phyloP scores from a whole-genome alignment of 495 filamentous ascomycete species.

The Aspergillus carlsbadensis region DNA sequence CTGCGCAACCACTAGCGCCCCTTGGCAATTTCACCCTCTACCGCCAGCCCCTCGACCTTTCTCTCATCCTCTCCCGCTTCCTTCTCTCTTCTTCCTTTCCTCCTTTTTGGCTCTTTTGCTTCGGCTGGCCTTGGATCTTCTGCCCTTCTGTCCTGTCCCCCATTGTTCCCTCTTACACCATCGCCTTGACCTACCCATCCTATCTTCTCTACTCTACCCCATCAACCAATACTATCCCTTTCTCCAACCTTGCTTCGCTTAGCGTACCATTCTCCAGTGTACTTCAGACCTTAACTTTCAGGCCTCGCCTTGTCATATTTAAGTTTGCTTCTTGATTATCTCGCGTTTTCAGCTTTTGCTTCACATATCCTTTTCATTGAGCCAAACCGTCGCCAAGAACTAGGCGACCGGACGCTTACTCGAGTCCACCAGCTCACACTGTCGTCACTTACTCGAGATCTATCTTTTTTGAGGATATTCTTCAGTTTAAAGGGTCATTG shows the following conservation, averaged over 20 bases:
- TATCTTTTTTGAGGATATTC: conserved; percentile 5
- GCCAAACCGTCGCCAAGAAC: background rate
- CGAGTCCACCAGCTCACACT: background rate
- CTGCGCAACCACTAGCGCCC: conserved; percentile 50
- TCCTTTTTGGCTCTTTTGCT: background rate
- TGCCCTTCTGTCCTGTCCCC: conserved; percentile 14
- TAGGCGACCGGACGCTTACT: background rate
- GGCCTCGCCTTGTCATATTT: conserved; percentile 4
- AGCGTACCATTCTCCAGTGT: background rate
- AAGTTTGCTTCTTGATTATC: background rate
- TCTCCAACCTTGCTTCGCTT: conserved; percentile 1
- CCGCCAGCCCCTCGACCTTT: conserved; percentile 49
- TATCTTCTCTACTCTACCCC: conserved; percentile 14
- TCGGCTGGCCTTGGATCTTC: conserved; percentile 23
- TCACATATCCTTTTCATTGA: background rate
- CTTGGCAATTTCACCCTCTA: conserved; percentile 49
- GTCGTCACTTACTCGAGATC: conserved; percentile 1
- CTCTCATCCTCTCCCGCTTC: conserved; percentile 21
- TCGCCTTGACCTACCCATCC: conserved; percentile 4
- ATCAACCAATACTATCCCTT: conserved; percentile 2
- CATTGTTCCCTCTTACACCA: conserved; percentile 7
- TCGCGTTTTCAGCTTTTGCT: background rate
- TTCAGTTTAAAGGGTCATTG: conserved; percentile 8
- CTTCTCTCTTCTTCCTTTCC: conserved; percentile 13
- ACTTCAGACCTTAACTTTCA: conserved; percentile 9